Evolutionary conservation across 2,329 filamentous ascomycete species (phyloP), one percentile per base, ranked within the genome.

Genomic region (Ophiostoma perfectum): DNA sequence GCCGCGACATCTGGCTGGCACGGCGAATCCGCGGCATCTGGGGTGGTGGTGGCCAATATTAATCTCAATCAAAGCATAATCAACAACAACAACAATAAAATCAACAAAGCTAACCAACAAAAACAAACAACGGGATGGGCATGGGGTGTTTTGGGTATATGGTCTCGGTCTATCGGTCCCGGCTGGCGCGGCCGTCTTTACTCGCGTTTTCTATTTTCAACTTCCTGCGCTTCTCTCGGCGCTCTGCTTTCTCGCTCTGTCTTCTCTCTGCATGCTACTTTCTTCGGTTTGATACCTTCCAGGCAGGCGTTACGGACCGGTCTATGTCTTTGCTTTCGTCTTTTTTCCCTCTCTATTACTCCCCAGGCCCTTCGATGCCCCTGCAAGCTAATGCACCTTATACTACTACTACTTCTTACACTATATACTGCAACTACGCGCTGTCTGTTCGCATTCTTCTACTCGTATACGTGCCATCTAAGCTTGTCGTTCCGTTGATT

Each of bases 1-100:
- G 95, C 79, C 97, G 97, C 81, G 95, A 98, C 79, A 97, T 99
- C 74, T 94, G 97, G 80, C 85, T 98, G 70, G 94, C 94, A 27
- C 83, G 91, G 75, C 82, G 91, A 73, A 93, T 94, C 79, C 83
- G 91, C 66, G 91, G 91, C 12, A 85, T 88, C 63, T 93, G 90
- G 90, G 90, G 88, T 64, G 90, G 90, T 5, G 73, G 83, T 80
- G 80, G 89, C 79, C 80, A 85, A 79, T 79, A 75, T 60, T 76
- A 65, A 71, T 14, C 18, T 7, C 36, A 39, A 18, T 8, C 2
- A 55, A 7, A 39, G 39, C 36, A 55, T 3, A 18, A 27, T 12
- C 2, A 42, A n/a, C 4, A 47, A 47, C 11, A 27, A 45, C 39
- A 27, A 45, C n/a, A 18, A 39, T 16, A 39, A 68, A 41, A 42